Evolutionary conservation across 1,284 basidiomycete genomes (phyloP).

Genomic region (Leccinum angustisporum): DNA sequence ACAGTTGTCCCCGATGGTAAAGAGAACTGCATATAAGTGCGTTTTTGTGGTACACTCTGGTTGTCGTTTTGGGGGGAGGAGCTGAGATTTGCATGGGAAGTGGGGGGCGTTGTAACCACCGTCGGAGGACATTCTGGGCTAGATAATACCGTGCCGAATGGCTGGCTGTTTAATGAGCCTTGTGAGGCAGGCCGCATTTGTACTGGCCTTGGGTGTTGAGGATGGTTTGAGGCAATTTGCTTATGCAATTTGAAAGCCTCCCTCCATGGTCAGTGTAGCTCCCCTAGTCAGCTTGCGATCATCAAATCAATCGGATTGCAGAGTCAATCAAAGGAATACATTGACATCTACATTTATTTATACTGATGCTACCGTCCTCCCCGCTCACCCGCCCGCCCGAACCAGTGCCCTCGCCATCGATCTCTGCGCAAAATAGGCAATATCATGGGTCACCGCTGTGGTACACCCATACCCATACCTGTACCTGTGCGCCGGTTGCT

Average conservation of each 20-base stretch:
- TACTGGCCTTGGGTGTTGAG: too few species aligned
- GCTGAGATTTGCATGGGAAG: background rate
- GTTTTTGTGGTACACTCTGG: background rate
- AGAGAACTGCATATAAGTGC: background rate
- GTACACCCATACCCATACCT: too few species aligned
- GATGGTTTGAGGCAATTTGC: too few species aligned
- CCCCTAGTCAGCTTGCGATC: too few species aligned
- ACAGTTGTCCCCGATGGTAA: background rate
- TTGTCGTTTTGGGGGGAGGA: background rate
- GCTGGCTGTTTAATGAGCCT: background rate
- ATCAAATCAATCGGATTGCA: too few species aligned
- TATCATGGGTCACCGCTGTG: too few species aligned
- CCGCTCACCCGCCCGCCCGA: background rate
- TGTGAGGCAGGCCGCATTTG: too few species aligned
- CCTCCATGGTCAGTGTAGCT: too few species aligned
- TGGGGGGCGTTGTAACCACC: background rate
- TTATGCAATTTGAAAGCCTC: too few species aligned
- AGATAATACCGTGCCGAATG: background rate
- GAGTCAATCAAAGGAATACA: background rate
- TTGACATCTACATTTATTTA: background rate
- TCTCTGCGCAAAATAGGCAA: too few species aligned
- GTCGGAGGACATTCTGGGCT: background rate
- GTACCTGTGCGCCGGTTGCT: too few species aligned
- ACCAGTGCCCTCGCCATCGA: too few species aligned
- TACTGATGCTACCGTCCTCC: background rate